phyloP scores from a whole-genome alignment of 768 basidiomycete genomes.

The Xerocomellus dryophilus region DNA sequence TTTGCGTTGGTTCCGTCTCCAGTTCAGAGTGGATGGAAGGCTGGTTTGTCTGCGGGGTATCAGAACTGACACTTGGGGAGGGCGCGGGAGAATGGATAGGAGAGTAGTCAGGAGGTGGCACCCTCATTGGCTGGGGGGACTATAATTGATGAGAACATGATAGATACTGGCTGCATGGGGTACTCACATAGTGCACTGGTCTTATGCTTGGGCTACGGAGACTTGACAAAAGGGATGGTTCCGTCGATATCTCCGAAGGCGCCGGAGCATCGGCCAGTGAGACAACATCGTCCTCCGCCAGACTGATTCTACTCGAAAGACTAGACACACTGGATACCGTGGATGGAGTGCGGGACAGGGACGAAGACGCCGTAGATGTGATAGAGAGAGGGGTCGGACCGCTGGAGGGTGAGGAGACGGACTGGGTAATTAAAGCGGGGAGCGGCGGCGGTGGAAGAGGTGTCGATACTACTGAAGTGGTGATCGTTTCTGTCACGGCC shows the following conservation, averaged over 20 bases:
- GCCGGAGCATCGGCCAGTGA: slow-evolving; percentile 20
- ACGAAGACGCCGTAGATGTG: slow-evolving; percentile 31
- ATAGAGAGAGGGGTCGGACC: slow-evolving; percentile 31
- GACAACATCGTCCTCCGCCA: slow-evolving; percentile 31
- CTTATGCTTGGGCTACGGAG: slow-evolving; percentile 24
- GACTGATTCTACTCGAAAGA: slow-evolving; percentile 38
- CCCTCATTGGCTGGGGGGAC: slow-evolving; percentile 33
- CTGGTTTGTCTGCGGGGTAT: slow-evolving; percentile 43
- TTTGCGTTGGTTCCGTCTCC: slow-evolving; percentile 41
- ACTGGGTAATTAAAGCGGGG: neutral
- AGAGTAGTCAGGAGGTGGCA: slow-evolving; percentile 24
- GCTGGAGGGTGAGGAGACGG: slow-evolving; percentile 34
- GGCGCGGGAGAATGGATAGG: slow-evolving; percentile 40
- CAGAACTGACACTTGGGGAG: slow-evolving; percentile 47
- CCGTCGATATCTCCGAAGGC: slow-evolving; percentile 44
- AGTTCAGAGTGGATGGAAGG: slow-evolving; percentile 50
- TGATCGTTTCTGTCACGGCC: slow-evolving; percentile 35
- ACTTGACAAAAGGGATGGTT: slow-evolving; percentile 56
- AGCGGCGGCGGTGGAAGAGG: neutral
- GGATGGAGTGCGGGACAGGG: slow-evolving; percentile 39
- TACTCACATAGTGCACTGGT: slow-evolving; percentile 37
- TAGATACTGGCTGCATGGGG: neutral
- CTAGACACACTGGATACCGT: slow-evolving; percentile 41
- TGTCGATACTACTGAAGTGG: slow-evolving; percentile 19
- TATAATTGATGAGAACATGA: slow-evolving; percentile 9